phyloP scores from a whole-genome alignment of 1,284 basidiomycete species.

The Irpex lacteus region DNA sequence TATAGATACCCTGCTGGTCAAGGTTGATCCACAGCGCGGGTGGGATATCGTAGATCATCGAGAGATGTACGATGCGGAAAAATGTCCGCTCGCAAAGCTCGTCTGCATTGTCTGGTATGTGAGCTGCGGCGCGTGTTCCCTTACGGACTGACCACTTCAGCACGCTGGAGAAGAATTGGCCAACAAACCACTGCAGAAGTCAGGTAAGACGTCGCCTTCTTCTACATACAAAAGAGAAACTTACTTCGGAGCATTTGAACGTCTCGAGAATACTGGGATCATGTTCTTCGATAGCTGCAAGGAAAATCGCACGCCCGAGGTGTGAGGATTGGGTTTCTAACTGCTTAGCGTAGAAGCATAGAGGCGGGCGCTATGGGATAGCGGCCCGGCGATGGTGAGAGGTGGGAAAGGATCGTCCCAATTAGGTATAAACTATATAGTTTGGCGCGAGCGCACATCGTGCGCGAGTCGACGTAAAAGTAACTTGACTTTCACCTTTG shows the following conservation, averaged over 20 bases:
- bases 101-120: background rate
- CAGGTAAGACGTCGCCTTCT: no score
- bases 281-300: background rate
- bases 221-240: no score
- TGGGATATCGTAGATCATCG: background rate
- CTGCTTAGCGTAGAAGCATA: no score
- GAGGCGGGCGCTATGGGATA: no score
- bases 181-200: background rate
- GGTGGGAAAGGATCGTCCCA: no score
- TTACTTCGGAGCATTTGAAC: background rate
- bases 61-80: background rate
- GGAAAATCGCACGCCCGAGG: background rate
- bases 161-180: background rate
- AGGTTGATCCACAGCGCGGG: background rate
- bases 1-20: background rate
- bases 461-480: no score
- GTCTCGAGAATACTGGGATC: background rate
- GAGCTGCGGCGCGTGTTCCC: background rate
- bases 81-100: background rate
- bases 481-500: no score
- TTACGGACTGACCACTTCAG: background rate
- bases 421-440: no score
- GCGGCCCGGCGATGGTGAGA: no score
- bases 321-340: no score
- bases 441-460: no score